phyloP scores from a whole-genome alignment of 2,329 filamentous ascomycete genomes.

The Fonsecaea pugnacius region DNA sequence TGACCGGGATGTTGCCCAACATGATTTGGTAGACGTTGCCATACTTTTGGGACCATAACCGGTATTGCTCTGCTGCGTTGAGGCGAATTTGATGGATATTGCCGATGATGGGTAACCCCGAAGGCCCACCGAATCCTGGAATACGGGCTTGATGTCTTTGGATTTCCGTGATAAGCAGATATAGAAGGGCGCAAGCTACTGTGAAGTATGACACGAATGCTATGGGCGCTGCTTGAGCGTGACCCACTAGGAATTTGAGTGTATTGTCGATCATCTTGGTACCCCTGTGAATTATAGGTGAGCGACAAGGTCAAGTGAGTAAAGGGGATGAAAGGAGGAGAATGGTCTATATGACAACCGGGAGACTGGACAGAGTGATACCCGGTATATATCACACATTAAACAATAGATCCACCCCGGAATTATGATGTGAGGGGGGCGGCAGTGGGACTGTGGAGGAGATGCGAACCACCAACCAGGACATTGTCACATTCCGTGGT shows the following conservation, averaged over 20 bases:
- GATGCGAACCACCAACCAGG: neutral
- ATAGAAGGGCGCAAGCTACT: slow-evolving; percentile 41
- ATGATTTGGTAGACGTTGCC: slow-evolving; percentile 62
- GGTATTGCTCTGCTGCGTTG: slow-evolving; percentile 63
- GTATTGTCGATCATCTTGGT: slow-evolving; percentile 34
- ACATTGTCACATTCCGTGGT: neutral
- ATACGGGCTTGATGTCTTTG: slow-evolving; percentile 53
- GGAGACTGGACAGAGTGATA: neutral
- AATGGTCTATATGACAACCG: neutral
- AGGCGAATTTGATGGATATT: slow-evolving; percentile 60
- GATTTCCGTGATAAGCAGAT: slow-evolving; percentile 57
- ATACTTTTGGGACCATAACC: slow-evolving; percentile 57
- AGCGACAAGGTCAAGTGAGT: neutral
- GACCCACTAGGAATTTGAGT: slow-evolving; percentile 18
- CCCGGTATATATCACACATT: slow-evolving; percentile 4
- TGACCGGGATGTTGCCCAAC: slow-evolving; percentile 61
- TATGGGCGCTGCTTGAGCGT: slow-evolving; percentile 25
- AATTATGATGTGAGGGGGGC: slow-evolving; percentile 15
- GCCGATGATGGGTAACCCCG: slow-evolving; percentile 59
- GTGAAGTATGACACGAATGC: slow-evolving; percentile 30
- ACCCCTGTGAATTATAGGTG: neutral
- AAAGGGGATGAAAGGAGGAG: neutral
- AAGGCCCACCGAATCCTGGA: slow-evolving; percentile 54
- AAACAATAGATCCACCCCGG: slow-evolving; percentile 15
- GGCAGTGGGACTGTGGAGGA: slow-evolving; percentile 8